These are phyloP conservation scores for Coniosporium tulheliwenetii DNA, from an alignment of 2,329 filamentous ascomycete genomes.

Conservation along the genomic window DNA sequence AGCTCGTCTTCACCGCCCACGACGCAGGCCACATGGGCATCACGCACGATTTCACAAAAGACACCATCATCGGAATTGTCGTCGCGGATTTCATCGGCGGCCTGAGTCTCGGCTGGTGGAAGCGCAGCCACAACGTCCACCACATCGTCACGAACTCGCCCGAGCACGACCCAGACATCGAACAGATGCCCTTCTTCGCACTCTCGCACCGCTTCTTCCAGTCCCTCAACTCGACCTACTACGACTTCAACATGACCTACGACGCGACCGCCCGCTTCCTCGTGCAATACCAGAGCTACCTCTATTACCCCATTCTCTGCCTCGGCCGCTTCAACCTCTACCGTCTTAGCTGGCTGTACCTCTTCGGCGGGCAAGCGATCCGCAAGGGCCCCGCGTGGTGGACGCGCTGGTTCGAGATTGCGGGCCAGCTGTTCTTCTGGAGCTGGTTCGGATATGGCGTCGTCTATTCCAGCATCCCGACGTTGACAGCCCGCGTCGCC, in stretches of 20 bases:
- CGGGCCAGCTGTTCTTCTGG: constrained; percentile 50
- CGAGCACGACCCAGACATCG: constrained; percentile 91
- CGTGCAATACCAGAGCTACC: constrained; percentile 46
- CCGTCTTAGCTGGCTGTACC: constrained; percentile 48
- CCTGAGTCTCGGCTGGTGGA: constrained; percentile 92
- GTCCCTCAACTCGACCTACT: constrained; percentile 48
- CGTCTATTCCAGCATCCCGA: constrained; percentile 44
- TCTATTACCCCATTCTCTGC: constrained; percentile 53
- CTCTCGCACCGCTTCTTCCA: constrained; percentile 50
- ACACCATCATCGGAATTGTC: constrained; percentile 75
- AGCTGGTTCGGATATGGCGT: constrained; percentile 52
- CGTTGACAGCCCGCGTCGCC: constrained; percentile 38
- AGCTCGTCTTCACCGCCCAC: constrained; percentile 84
- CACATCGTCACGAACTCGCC: constrained; percentile 92
- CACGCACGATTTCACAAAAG: constrained; percentile 73
- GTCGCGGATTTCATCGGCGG: constrained; percentile 84
- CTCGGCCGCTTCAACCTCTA: constrained; percentile 62
- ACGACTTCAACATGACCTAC: constrained; percentile 48
- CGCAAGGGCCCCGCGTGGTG: constrained; percentile 49
- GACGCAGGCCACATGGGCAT: constrained; percentile 97
- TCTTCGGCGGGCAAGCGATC: constrained; percentile 39
- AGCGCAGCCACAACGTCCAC: constrained; percentile 88
- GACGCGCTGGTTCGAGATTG: constrained; percentile 51
- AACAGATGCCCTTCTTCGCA: constrained; percentile 56
- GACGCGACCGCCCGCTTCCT: constrained; percentile 44